Evolutionary conservation across 2,329 filamentous ascomycete species (phyloP).

Genomic region (Orbilia blumenaviensis): DNA sequence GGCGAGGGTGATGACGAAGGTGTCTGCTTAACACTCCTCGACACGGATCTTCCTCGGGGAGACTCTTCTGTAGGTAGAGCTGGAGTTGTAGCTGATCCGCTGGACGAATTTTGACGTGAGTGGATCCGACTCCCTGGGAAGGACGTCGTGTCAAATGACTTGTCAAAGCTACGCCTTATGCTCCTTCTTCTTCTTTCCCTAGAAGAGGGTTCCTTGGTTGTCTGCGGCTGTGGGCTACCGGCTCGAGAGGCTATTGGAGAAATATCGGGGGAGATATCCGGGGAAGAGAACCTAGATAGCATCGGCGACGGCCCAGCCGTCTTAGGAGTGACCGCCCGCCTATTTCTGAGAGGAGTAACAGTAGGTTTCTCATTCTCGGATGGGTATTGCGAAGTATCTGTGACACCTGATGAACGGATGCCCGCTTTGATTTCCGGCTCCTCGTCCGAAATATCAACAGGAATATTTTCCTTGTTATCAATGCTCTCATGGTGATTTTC

Average conservation of each 20-base stretch:
- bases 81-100: not conserved
- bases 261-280: slow-evolving; percentile 43
- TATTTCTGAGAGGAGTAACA: slow-evolving; percentile 3
- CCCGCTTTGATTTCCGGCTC: not conserved
- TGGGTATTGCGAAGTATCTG: not conserved
- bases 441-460: slow-evolving; percentile 38
- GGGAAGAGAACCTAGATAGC: slow-evolving; percentile 41
- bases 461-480: slow-evolving; percentile 50
- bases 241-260: slow-evolving; percentile 37
- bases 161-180: slow-evolving; percentile 28
- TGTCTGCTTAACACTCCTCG: slow-evolving; percentile 10
- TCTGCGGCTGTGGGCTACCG: slow-evolving; percentile 17
- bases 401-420: not conserved
- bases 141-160: slow-evolving; percentile 7
- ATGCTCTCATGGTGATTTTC: slow-evolving; percentile 37
- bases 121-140: not conserved
- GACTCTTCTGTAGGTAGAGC: not conserved
- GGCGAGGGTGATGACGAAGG: slow-evolving; percentile 27
- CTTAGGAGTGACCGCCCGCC: slow-evolving; percentile 33
- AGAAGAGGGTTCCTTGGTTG: not conserved
- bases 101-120: slow-evolving; percentile 12
- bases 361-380: slow-evolving; percentile 19
- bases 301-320: slow-evolving; percentile 43
- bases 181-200: slow-evolving; percentile 28
- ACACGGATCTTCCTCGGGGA: slow-evolving; percentile 21